Base-by-base conservation (phyloP, 2,329 filamentous ascomycete genomes). In the Claviceps paspali region DNA sequence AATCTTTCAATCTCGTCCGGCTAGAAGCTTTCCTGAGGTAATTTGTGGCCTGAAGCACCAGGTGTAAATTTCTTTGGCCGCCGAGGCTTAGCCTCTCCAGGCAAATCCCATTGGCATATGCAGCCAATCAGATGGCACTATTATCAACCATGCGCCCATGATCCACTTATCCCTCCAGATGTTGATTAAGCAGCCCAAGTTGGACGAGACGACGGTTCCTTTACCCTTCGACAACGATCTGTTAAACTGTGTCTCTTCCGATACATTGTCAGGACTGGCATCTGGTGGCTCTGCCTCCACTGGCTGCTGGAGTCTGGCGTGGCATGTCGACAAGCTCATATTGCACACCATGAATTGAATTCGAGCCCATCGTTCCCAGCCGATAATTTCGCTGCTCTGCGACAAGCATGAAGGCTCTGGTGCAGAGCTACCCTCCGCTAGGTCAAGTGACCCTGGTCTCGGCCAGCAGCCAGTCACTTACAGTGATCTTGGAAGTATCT, bases 401-500 rank as follows among this genome's bases (percentile, higher is more conserved):
- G 7, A 34, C 19, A 36, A 44, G 41, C 2, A 65, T 64, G 57
- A 55, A 54, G 6, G 51, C 55, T 26, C 47, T 50, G 10, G 45
- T 71, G 14, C 62, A 63, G 17, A 66, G 64, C 41, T 78, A 76
- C 49, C 87, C 87, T 10, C 74, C 84, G 1, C 58, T 94, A 36
- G 83, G 79, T 2, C 82, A 87, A 52, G 69, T 82, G 18, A 86
- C 83, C 2, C 65, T 72, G 34, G 51, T 82, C 15, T 56, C 63
- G 19, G 51, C 53, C 15, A 49, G 50, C 2, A 46, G 68, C 49
- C 62, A 80, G 28, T 52, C 55, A 1, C 79, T 95, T 46, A 77
- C 71, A 1, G 77, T 81, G 6, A 57, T 87, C 10, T 64, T 93
- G 23, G 77, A 87, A 47, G 72, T 79, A 29, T 71, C 73, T 29